These are phyloP conservation scores for Pleodorina starrii DNA, from an alignment of 139 green algal genomes.

Conservation along the genomic window DNA sequence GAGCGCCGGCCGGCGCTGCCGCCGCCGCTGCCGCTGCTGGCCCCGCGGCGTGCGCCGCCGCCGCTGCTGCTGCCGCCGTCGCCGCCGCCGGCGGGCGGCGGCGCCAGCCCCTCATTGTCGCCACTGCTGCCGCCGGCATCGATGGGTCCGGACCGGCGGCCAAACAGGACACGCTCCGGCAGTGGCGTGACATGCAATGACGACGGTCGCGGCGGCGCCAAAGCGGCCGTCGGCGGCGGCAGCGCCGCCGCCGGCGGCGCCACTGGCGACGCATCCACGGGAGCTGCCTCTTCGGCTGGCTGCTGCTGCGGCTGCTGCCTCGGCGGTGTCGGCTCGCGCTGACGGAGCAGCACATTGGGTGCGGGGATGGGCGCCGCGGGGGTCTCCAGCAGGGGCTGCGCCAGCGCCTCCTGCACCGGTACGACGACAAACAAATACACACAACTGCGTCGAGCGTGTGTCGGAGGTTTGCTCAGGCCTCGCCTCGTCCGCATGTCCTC, in stretches of 20 bases:
- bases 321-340: background rate
- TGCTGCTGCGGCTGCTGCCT: too few relatives aligned
- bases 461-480: too few relatives aligned
- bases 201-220: background rate
- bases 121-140: too few relatives aligned
- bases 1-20: background rate
- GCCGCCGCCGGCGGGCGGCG: too few relatives aligned
- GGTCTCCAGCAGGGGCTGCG: slow-evolving; percentile 9
- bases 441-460: too few relatives aligned
- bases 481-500: too few relatives aligned
- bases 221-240: background rate
- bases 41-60: background rate
- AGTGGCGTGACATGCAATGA: background rate
- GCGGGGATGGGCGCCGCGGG: slow-evolving; percentile 33
- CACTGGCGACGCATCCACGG: background rate
- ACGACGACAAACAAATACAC: too few relatives aligned
- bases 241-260: background rate
- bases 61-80: background rate
- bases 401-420: slow-evolving; percentile 26
- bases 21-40: background rate
- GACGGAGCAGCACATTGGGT: slow-evolving; percentile 33
- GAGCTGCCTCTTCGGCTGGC: background rate
- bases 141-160: background rate
- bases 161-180: background rate
- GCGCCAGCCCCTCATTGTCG: background rate